phyloP scores from a whole-genome alignment of 441 rosid species.

The Populus hybrid region DNA sequence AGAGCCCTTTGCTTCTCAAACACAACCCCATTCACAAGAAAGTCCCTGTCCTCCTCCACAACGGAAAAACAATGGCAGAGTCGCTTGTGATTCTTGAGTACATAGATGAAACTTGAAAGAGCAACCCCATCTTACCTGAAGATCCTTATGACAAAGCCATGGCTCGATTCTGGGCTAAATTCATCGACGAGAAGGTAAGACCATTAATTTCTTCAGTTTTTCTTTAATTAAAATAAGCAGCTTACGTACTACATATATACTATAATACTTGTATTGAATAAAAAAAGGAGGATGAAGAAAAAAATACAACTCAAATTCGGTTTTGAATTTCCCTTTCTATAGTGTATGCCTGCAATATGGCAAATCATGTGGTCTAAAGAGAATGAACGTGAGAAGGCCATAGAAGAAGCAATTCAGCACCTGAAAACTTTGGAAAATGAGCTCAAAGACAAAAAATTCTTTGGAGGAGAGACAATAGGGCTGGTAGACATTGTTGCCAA shows the following conservation, averaged over 20 bases:
- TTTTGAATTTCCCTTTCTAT: background rate
- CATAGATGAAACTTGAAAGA: slow-evolving; percentile 31
- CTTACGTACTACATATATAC: too few species aligned
- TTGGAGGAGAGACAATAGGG: slow-evolving; percentile 48
- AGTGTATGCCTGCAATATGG: slow-evolving; percentile 31
- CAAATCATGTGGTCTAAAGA: slow-evolving; percentile 23
- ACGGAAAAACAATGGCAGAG: too few species aligned
- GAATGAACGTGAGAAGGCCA: slow-evolving; percentile 30
- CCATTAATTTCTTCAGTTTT: background rate
- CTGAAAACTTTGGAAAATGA: slow-evolving; percentile 47
- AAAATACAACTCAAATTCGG: background rate
- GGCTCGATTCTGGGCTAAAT: slow-evolving; percentile 61
- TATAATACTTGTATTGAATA: background rate
- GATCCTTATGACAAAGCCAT: slow-evolving; percentile 50
- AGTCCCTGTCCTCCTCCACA: too few species aligned
- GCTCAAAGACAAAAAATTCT: slow-evolving; percentile 36
- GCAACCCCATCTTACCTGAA: slow-evolving; percentile 42
- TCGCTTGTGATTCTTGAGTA: slow-evolving; percentile 2
- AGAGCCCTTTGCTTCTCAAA: too few species aligned
- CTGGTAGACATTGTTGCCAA: slow-evolving; percentile 32
- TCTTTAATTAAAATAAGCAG: background rate
- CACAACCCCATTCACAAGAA: too few species aligned
- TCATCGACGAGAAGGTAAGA: slow-evolving; percentile 49
- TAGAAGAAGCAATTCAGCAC: slow-evolving; percentile 39
- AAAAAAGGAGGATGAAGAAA: background rate